A percentile compares a stretch with the other conserved stretches of the same genome.
Evolutionary conservation across 805 yeast genomes (phyloP).

Genomic region (Pichia exigua): DNA sequence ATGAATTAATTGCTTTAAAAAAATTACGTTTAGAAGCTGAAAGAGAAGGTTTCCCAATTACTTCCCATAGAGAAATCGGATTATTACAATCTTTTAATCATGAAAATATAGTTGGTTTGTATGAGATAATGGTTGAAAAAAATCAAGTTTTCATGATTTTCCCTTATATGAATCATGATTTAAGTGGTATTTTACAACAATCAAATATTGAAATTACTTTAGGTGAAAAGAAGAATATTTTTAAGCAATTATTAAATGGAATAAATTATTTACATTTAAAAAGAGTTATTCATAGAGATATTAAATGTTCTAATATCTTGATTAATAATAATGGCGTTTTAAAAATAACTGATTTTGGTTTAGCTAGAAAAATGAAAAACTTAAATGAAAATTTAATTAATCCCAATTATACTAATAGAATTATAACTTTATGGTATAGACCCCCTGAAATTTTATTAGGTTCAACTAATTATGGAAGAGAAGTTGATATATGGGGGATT

Average conservation of each 20-base stretch:
- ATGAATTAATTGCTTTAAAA: constrained; percentile 77
- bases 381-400: constrained; percentile 38
- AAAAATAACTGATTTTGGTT: constrained; percentile 76
- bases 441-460: constrained; percentile 94
- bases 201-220: constrained; percentile 54
- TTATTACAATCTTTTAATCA: constrained; percentile 78
- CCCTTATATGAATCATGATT: constrained; percentile 89
- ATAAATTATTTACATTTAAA: constrained; percentile 60
- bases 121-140: constrained; percentile 84
- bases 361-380: constrained; percentile 68
- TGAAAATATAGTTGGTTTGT: constrained; percentile 68
- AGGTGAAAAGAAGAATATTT: constrained; percentile 59
- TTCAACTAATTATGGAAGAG: constrained; percentile 81
- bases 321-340: constrained; percentile 54
- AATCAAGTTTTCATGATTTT: constrained; percentile 80
- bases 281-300: constrained; percentile 69
- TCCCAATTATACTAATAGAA: constrained; percentile 88
- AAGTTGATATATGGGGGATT: constrained; percentile 94
- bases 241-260: constrained; percentile 61
- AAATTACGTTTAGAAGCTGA: constrained; percentile 77
- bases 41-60: constrained; percentile 92
- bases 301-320: constrained; percentile 72
- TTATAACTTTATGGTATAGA: constrained; percentile 93
- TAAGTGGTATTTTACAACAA: constrained; percentile 79
- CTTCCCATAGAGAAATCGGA: constrained; percentile 88